phyloP scores from a whole-genome alignment of 495 filamentous ascomycete genomes.

The Schizothecium vesticola region DNA sequence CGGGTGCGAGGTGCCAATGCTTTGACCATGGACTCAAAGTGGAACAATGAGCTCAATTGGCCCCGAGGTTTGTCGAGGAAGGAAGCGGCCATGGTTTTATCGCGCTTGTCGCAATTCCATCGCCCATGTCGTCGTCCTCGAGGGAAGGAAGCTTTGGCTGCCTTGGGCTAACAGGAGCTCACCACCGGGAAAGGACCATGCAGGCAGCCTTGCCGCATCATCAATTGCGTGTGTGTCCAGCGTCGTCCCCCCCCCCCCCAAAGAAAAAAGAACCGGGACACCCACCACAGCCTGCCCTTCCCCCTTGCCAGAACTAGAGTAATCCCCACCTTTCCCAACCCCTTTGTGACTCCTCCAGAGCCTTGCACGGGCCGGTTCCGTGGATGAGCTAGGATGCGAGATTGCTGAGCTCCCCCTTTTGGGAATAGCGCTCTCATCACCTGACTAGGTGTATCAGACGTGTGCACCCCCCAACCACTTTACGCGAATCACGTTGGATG shows the following conservation, averaged over 20 bases:
- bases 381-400: not conserved
- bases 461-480: slow-evolving; percentile 14
- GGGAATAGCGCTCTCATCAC: slow-evolving; percentile 17
- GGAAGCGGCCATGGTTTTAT: not conserved
- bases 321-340: slow-evolving; percentile 7
- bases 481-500: slow-evolving; percentile 28
- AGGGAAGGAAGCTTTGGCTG: slow-evolving; percentile 12
- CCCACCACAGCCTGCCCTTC: not conserved
- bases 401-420: not conserved
- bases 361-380: not conserved
- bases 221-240: slow-evolving; percentile 4
- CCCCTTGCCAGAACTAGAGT: not conserved
- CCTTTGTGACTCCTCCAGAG: not conserved
- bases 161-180: slow-evolving; percentile 23
- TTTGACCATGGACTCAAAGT: not conserved
- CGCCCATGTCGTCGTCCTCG: not conserved
- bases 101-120: not conserved
- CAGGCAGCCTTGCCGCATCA: slow-evolving; percentile 27
- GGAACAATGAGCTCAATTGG: slow-evolving; percentile 8
- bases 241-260: slow-evolving; percentile 1
- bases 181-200: slow-evolving; percentile 5
- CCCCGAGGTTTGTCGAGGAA: not conserved
- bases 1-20: slow-evolving; percentile 13
- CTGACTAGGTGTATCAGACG: slow-evolving; percentile 22
- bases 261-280: slow-evolving; percentile 1